Evolutionary conservation across 805 yeast species (phyloP).

Genomic region (Clavispora phyllophila): DNA sequence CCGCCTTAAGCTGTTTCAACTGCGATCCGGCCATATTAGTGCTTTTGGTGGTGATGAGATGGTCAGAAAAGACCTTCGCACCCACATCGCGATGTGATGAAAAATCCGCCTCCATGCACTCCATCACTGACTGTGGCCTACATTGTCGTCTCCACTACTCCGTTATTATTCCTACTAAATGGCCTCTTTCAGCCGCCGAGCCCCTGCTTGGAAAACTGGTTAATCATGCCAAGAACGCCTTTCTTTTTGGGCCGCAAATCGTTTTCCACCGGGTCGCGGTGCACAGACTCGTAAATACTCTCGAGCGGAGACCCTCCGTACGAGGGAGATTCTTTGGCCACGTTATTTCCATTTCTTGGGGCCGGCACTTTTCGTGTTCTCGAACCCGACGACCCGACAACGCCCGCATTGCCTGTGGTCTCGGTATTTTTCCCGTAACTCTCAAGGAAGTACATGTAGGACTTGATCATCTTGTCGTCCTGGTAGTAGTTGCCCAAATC

Average conservation of each 20-base stretch:
- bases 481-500: conserved; percentile 40
- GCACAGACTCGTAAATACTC: conserved; percentile 22
- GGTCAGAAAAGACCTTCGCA: conserved; percentile 3
- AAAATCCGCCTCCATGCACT: not conserved
- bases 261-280: conserved; percentile 26
- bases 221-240: conserved; percentile 76
- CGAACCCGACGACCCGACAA: not conserved
- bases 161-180: not conserved
- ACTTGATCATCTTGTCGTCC: conserved; percentile 88
- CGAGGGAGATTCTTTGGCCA: not conserved
- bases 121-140: not conserved
- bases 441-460: conserved; percentile 82
- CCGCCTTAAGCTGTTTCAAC: conserved; percentile 73
- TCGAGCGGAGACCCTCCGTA: conserved; percentile 2
- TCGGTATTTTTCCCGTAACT: conserved; percentile 50
- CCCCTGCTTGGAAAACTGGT: conserved; percentile 66
- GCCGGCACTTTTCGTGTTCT: not conserved
- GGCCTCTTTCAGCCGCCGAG: conserved; percentile 15
- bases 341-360: not conserved
- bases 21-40: conserved; percentile 77
- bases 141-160: not conserved
- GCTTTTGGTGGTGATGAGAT: not conserved
- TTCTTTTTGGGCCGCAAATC: conserved; percentile 25
- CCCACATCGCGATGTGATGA: not conserved
- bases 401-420: not conserved